Base-by-base conservation (phyloP, 257 asterid genomes). In the Knoxia roxburghii region DNA sequence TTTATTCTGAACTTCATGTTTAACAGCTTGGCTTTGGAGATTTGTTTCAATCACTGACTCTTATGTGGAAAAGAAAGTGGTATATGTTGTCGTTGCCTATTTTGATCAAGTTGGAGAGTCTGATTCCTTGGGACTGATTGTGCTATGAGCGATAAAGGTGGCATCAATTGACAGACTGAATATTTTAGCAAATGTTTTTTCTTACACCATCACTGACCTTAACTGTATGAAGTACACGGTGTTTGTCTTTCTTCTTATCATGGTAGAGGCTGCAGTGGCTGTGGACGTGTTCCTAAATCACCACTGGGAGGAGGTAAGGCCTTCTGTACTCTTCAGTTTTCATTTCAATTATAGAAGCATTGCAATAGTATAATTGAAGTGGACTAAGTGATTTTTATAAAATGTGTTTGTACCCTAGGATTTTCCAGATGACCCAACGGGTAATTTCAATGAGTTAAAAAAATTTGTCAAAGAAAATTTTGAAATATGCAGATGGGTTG, bases 401-500 rank as follows among this genome's bases (percentile, higher is more conserved):
- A 6, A 61, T 40, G 58, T 41, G 30, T 46, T 54, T 50, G 62
- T 64, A 60, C n/a, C n/a, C n/a, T 84, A 90, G 97, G 96, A 90
- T 85, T 90, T 93, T 72, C 99, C 97, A 0, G 73, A 73, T 70
- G 99, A 93, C 68, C 73, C 82, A 69, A 80, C 97, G 30, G 97
- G 95, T 66, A 86, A 93, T 71, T 71, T 93, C 45, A 79, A 85
- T 67, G 83, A 81, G 73, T 68, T 93, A 58, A 88, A 85, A 81
- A 69, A 82, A 37, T 93, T 93, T 40, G 62, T 90, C 64, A 83
- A 72, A 75, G 80, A 81, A 61, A 90, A 93, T 81, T 88, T 85
- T 72, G 96, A 90, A 68, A 61, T 81, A 20, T 88, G 96, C 87
- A 88, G 82, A 78, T 86, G 95, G 97, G 68, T 86, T 78, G 96